Evolutionary conservation across 176 grass and related monocot genomes (phyloP).

Genomic region (Luzula sylvatica): DNA sequence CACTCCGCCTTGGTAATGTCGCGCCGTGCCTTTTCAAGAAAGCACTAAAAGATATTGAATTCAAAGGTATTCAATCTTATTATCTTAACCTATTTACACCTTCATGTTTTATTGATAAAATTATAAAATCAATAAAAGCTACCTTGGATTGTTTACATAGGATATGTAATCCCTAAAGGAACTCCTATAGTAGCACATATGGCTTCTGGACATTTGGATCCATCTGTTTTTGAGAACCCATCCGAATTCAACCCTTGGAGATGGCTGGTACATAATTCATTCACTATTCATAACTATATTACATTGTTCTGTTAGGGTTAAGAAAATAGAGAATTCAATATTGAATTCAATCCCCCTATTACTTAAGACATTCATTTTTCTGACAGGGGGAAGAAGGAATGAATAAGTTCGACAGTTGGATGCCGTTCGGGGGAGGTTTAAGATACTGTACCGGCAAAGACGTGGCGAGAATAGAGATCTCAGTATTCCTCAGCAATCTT

Average conservation of each 20-base stretch:
- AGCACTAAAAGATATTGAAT: slow-evolving; percentile 13
- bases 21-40: slow-evolving; percentile 5
- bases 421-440: slow-evolving; percentile 15
- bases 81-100: not conserved
- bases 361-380: not conserved
- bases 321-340: no score
- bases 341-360: no score
- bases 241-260: slow-evolving; percentile 27
- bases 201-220: slow-evolving; percentile 24
- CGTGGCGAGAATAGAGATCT: slow-evolving; percentile 15
- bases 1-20: slow-evolving; percentile 17
- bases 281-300: not conserved
- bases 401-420: not conserved
- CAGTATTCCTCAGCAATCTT: slow-evolving; percentile 11
- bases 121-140: not conserved
- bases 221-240: slow-evolving; percentile 17
- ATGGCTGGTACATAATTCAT: slow-evolving; percentile 16
- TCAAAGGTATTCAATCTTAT: not conserved
- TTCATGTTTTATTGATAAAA: not conserved
- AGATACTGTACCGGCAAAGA: slow-evolving; percentile 1
- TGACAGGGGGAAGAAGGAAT: not conserved
- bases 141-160: no score
- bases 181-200: slow-evolving; percentile 11
- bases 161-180: slow-evolving; percentile 20
- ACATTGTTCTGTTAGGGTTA: no score